Base-by-base conservation (phyloP, 768 basidiomycete genomes). In the Leccinum rimulosum region DNA sequence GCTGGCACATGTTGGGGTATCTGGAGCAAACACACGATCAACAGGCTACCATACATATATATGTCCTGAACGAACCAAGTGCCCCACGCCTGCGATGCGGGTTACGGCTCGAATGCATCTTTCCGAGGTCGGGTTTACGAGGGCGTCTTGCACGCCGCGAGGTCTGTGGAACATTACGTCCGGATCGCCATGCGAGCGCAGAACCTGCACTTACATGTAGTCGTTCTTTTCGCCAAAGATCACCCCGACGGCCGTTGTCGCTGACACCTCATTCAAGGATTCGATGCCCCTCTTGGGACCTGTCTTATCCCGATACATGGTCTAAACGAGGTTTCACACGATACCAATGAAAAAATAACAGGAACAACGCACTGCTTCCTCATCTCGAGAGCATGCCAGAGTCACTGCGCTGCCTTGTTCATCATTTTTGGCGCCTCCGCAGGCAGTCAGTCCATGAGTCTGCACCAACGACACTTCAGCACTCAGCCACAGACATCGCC, bases 221-320 rank as follows among this genome's bases (percentile, higher is more conserved):
- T 87, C 84, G 25, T 78, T 73, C 30, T 76, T 70, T 17, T 67
- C 71, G 10, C 84, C 86, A 35, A 86, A 74, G 38, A 85, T 72
- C 22, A 87, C 70, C 62, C 85, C 84, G 1, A 86, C 72, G 0
- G 84, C 84, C 8, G 77, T 72, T 22, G 58, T 64, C 11, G 64
- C 50, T 56, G 80, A 82, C 2, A 75, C 52, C 47, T 68, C 62
- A 61, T 79, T 75, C 54, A 88, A 64, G 8, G 76, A 77, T 43
- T 75, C 67, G 8, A 88, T 77, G 6, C 86, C 84, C 58, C 77
- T 79, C 12, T 75, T 77, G 2, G 82, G 74, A 3, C 86, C 87
- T 5, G 82, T 79, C 27, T 71, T 68, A 57, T 88, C 87, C 43
- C 75, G 69, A 63, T 88, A 88, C 86, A 88, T 88, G 1, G 79